Conservation (phyloP, 164 flowering plant species). For the Hamamelis virginiana region DNA sequence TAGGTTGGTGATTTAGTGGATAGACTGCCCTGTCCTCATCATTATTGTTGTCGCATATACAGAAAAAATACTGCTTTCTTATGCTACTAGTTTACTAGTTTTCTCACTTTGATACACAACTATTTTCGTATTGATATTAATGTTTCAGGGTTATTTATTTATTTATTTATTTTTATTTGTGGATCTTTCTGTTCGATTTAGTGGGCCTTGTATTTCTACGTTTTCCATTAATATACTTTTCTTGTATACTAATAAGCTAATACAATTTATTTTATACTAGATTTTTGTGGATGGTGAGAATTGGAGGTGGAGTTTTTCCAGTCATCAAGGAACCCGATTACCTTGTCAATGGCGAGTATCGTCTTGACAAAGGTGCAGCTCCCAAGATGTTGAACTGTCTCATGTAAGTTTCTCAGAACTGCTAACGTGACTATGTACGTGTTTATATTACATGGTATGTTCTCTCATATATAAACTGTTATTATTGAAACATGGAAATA, state of each 20-base stretch:
- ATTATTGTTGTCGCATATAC: background rate
- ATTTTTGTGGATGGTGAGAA: constrained; percentile 99
- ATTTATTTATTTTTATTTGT: too few relatives aligned
- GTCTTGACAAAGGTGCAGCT: constrained; percentile 97
- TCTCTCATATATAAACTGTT: too few relatives aligned
- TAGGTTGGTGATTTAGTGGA: too few relatives aligned
- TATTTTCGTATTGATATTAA: too few relatives aligned
- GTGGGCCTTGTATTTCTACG: background rate
- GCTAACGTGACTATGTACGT: background rate
- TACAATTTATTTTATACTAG: constrained; percentile 29
- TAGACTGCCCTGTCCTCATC: background rate
- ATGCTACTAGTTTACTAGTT: too few relatives aligned
- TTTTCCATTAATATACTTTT: background rate
- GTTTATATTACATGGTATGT: too few relatives aligned
- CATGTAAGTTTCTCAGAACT: constrained; percentile 65
- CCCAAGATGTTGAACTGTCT: constrained; percentile 99
- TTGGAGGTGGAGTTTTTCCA: constrained; percentile 99
- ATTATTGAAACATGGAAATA: too few relatives aligned
- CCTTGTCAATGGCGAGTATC: constrained; percentile 98
- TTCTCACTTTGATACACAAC: too few relatives aligned
- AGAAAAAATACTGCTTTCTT: background rate
- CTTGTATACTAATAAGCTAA: background rate
- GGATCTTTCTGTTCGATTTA: background rate
- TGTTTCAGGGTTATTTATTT: too few relatives aligned
- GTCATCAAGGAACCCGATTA: constrained; percentile 98